Evolutionary conservation across 106 monocot genomes (phyloP), one percentile per base, ranked within the genome.

Genomic region (Apostasia shenzhenica): DNA sequence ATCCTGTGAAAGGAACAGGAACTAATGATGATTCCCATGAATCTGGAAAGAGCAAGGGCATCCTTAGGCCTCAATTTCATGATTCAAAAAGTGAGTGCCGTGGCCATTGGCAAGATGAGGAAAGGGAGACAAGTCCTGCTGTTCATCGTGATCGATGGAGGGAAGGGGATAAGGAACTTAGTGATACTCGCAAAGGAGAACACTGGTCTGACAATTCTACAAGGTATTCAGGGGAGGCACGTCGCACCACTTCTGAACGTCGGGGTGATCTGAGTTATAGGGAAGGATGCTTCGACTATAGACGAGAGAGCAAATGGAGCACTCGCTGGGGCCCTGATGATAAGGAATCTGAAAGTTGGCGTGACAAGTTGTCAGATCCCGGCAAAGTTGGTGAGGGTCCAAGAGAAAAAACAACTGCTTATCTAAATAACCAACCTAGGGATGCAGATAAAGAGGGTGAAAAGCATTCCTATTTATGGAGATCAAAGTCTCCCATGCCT

Each of bases 221-320:
- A 14, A 75, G 67, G 55, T 55, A 77, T 69, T 51, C 78, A 48
- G 79, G 55, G 45, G 92, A 92, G 58, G 71, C 71, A 48, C 62
- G 45, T 12, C 79, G 82, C 39, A 80, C 82, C n/a, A 72, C 52
- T 57, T 47, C 79, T 72, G 86, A 86, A 9, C 76, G 80, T 48
- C 77, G 89, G 89, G 73, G 46, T 80, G 86, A 94, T 59, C 74
- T 76, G 42, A 72, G 56, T 67, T 81, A 77, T 48, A 70, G 75
- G 67, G 93, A 89, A 39, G 66, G 58, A 55, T 82, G 62, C 49
- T 73, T 72, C 77, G 92, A 92, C 55, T 85, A 81, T 51, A 82
- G 87, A 41, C 89, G 89, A 73, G 97, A 92, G 67, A 85, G 77
- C 84, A 97, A 99, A 76, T 99, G 97, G 97, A 93, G 81, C 66